Evolutionary conservation across 345 rosid species (phyloP), one percentile per base, ranked within the genome.

Genomic region (Rhizophora apiculata): DNA sequence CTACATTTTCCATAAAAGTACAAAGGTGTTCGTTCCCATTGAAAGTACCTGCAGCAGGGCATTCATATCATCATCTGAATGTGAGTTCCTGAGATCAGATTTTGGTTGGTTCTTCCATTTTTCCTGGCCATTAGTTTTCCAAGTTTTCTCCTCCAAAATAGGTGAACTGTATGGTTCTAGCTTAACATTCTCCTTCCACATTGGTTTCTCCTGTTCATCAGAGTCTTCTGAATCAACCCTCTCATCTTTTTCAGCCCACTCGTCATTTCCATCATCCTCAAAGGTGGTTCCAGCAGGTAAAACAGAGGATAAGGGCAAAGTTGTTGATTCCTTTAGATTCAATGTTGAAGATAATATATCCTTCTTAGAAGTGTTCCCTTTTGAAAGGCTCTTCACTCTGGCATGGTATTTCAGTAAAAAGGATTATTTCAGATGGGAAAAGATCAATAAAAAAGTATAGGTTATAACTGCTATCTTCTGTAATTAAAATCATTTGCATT

Each of bases 351-450:
- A 83, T 26, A 90, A 68, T 21, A 83, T 79, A 68, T 90, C 97
- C 79, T 95, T 95, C 86, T 87, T 95, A 54, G 96, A 78, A 71
- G 82, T 85, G 68, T 80, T 90, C 74, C 96, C 97, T 81, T 92
- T 92, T 0, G 99, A 95, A 63, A 95, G 97, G 78, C 97, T 95
- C 88, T 95, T 95, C 66, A 95, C 99, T 78, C 99, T 92, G 85
- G 70, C 73, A 68, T 60, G 29, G 6, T 36, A 64, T 57, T 68
- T 37, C 21, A 24, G 32, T 18, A 10, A 1, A 34, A 52, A 43
- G 29, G 29, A 49, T 2, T 34, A 46, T 52, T 10, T 69, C 48
- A 72, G 65, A 60, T 31, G 27, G 18, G 6, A 16, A 11, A 54
- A 32, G n/a, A 4, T 3, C 20, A n/a, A 60, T 53, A 67, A 31